A percentile compares a stretch with the other conserved stretches of the same genome.
Evolutionary conservation across 768 basidiomycete genomes (phyloP).

Genomic region (Fomitopsis serialis): DNA sequence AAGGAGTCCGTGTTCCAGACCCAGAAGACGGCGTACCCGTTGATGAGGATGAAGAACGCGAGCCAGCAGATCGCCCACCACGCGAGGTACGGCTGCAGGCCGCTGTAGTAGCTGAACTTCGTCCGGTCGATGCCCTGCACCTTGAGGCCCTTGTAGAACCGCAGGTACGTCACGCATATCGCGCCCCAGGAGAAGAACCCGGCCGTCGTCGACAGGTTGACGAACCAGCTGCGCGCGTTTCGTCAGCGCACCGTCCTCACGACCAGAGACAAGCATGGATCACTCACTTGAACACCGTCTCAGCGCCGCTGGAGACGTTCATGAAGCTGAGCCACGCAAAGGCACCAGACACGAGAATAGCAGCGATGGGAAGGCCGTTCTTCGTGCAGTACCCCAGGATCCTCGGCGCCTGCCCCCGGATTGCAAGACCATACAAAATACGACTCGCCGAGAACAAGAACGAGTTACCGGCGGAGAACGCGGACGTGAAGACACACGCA

Average conservation of each 20-base stretch:
- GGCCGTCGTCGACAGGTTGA: slow-evolving; percentile 55
- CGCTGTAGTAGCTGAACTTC: slow-evolving; percentile 57
- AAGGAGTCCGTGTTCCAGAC: slow-evolving; percentile 50
- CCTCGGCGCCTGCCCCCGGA: slow-evolving; percentile 33
- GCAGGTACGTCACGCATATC: slow-evolving; percentile 68
- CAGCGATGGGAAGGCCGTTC: slow-evolving; percentile 43
- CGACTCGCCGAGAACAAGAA: slow-evolving; percentile 50
- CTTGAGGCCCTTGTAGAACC: slow-evolving; percentile 60
- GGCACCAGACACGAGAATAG: slow-evolving; percentile 23
- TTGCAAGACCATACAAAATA: slow-evolving; percentile 34
- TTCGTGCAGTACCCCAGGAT: slow-evolving; percentile 44
- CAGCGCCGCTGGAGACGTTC: slow-evolving; percentile 51
- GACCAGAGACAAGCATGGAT: background rate
- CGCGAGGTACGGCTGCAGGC: slow-evolving; percentile 60
- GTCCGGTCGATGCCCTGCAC: slow-evolving; percentile 60
- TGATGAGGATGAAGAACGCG: slow-evolving; percentile 52
- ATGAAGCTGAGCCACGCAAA: slow-evolving; percentile 57
- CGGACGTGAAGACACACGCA: slow-evolving; percentile 62
- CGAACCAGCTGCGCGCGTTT: background rate
- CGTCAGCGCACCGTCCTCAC: background rate
- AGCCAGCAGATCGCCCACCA: slow-evolving; percentile 71
- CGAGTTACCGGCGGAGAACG: slow-evolving; percentile 69
- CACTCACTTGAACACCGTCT: slow-evolving; percentile 51
- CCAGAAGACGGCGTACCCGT: slow-evolving; percentile 59
- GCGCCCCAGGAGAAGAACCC: slow-evolving; percentile 66